Conservation (phyloP, 768 basidiomycete species). For the Hericium erinaceus region DNA sequence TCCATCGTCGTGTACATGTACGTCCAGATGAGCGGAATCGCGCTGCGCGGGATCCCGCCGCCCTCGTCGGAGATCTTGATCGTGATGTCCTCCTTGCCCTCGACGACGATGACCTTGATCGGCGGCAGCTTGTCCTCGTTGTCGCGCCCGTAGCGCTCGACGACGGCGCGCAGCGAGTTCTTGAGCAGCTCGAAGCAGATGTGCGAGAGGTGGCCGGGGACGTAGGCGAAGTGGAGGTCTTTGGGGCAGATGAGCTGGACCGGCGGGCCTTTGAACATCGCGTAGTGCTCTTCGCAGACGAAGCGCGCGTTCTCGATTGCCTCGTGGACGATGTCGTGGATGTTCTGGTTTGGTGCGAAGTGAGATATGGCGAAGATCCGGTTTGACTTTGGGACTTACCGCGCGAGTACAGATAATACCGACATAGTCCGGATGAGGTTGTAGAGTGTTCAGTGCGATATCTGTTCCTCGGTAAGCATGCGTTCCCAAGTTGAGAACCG, state of each 20-base stretch:
- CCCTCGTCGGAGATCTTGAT: conserved; percentile 99
- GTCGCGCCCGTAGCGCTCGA: conserved; percentile 83
- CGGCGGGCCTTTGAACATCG: conserved; percentile 91
- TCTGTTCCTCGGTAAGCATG: conserved; percentile 46
- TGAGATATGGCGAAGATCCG: not conserved
- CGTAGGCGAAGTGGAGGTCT: conserved; percentile 83
- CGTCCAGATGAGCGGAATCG: conserved; percentile 95
- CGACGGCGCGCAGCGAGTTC: conserved; percentile 94
- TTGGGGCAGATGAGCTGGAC: conserved; percentile 93
- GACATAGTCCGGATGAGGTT: conserved; percentile 85
- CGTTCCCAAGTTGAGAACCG: conserved; percentile 90
- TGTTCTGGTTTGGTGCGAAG: conserved; percentile 63
- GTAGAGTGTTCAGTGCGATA: conserved; percentile 87
- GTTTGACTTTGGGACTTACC: conserved; percentile 32
- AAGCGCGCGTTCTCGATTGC: conserved; percentile 95
- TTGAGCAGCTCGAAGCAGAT: conserved; percentile 96
- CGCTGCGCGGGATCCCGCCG: conserved; percentile 83
- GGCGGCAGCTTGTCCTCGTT: conserved; percentile 75
- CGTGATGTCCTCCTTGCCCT: conserved; percentile 97
- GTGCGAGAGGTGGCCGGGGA: conserved; percentile 93
- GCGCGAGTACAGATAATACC: conserved; percentile 96
- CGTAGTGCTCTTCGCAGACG: conserved; percentile 90
- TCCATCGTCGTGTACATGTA: conserved; percentile 93
- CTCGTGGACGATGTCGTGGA: conserved; percentile 96
- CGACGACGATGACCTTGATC: conserved; percentile 91